Conservation (phyloP, 768 basidiomycete species). For the Fistulinella prunicolor region DNA sequence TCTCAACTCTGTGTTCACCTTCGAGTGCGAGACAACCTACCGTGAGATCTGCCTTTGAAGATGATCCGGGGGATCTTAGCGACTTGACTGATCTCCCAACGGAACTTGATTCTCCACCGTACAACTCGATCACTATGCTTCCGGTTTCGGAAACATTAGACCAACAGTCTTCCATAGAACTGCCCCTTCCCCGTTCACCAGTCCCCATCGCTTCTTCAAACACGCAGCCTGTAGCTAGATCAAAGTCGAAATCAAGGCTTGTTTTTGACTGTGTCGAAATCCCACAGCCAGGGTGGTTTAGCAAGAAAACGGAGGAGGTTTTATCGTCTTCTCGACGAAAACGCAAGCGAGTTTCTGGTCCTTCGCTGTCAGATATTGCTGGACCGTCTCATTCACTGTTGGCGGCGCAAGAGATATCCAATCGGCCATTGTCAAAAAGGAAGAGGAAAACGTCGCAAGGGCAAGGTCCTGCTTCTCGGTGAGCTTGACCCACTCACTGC, state of each 20-base stretch:
- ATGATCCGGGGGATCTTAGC: conserved; percentile 20
- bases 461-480: conserved; percentile 30
- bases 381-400: background rate
- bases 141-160: background rate
- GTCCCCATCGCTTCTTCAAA: background rate
- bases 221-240: background rate
- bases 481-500: conserved; percentile 30
- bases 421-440: conserved; percentile 7
- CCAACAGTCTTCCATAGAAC: background rate
- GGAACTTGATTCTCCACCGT: conserved; percentile 18
- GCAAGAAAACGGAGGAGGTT: background rate
- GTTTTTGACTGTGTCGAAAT: conserved; percentile 27
- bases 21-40: background rate
- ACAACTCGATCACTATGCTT: background rate
- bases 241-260: conserved; percentile 11
- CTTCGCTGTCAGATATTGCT: background rate
- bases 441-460: conserved; percentile 14
- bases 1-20: background rate
- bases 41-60: conserved; percentile 1
- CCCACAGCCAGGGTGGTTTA: conserved; percentile 11
- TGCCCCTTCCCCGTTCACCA: background rate
- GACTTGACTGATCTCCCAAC: conserved; percentile 31
- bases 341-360: conserved; percentile 10
- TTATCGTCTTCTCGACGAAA: conserved; percentile 8
- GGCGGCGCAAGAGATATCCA: background rate